Conservation (phyloP, 345 rosid genomes). For the Firmiana major region DNA sequence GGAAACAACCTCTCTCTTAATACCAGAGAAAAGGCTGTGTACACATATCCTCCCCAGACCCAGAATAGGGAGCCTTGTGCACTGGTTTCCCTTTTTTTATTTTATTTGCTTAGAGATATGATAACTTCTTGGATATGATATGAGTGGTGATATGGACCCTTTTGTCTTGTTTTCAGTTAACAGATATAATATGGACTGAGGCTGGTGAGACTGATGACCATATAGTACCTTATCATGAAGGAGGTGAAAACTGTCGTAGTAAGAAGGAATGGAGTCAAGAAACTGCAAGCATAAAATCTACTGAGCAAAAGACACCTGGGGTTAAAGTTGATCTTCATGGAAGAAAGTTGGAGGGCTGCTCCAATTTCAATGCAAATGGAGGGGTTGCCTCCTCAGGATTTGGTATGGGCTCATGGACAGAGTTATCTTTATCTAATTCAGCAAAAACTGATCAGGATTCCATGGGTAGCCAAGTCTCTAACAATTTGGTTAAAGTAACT, state of each 20-base stretch:
- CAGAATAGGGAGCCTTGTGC: too few relatives aligned
- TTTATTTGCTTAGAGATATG: not conserved
- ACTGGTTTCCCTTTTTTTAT: too few relatives aligned
- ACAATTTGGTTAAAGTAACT: constrained; percentile 39
- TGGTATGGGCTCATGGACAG: constrained; percentile 52
- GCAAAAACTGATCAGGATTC: constrained; percentile 43
- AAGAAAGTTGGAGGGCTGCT: constrained; percentile 40
- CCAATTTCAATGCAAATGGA: constrained; percentile 33
- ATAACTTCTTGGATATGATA: constrained; percentile 12
- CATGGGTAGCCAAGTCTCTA: constrained; percentile 44
- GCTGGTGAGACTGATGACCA: constrained; percentile 63
- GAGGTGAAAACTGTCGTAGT: constrained; percentile 39
- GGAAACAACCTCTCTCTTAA: too few relatives aligned
- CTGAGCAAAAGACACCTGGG: constrained; percentile 40
- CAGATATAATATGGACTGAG: constrained; percentile 88
- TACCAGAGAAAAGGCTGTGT: too few relatives aligned
- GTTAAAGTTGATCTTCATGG: constrained; percentile 37
- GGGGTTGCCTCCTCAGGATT: constrained; percentile 44
- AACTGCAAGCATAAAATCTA: constrained; percentile 31
- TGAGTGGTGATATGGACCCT: constrained; percentile 15
- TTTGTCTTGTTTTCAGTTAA: constrained; percentile 52
- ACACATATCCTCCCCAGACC: too few relatives aligned
- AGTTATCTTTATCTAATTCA: constrained; percentile 42
- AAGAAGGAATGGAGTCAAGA: constrained; percentile 53
- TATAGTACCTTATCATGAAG: constrained; percentile 66